Percentiles rank a stretch among this genome's conserved stretches.
Evolutionary conservation across 768 basidiomycete genomes (phyloP).

Genomic region (Russula griseocarnosa): DNA sequence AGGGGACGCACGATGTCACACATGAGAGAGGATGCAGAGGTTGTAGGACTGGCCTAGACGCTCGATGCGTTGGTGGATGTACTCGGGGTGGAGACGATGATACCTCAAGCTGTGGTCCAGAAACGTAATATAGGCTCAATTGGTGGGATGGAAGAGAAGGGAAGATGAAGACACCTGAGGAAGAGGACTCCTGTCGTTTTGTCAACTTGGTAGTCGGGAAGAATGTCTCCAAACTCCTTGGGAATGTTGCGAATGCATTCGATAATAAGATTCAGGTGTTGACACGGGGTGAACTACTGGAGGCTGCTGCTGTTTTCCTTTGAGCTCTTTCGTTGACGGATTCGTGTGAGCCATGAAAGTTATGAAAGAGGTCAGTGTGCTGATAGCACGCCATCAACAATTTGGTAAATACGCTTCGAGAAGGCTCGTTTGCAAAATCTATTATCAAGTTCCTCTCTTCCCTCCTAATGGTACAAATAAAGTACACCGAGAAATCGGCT

Average conservation of each 20-base stretch:
- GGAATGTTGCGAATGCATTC: conserved; percentile 82
- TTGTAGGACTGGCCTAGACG: conserved; percentile 78
- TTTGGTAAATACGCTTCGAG: neutral
- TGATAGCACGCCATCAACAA: too few species aligned
- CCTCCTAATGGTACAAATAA: neutral
- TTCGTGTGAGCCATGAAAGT: neutral
- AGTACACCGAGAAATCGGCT: neutral
- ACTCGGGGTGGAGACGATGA: conserved; percentile 96
- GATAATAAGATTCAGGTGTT: conserved; percentile 82
- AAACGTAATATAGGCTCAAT: neutral
- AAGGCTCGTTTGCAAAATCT: neutral
- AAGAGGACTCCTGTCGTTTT: conserved; percentile 89
- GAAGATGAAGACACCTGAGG: conserved; percentile 57
- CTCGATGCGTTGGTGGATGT: conserved; percentile 87
- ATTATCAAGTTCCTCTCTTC: neutral
- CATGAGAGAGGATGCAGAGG: conserved; percentile 74
- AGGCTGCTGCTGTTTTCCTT: conserved; percentile 29
- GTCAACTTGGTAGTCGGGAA: conserved; percentile 94
- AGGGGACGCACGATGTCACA: conserved; percentile 85
- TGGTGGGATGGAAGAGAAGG: neutral
- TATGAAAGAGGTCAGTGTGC: neutral
- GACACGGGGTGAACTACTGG: conserved; percentile 36
- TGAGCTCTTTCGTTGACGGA: neutral
- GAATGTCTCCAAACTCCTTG: conserved; percentile 92
- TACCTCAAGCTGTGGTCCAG: conserved; percentile 67